phyloP scores from a whole-genome alignment of 805 yeast genomes.

The Tetrapisispora taiwanensis region DNA sequence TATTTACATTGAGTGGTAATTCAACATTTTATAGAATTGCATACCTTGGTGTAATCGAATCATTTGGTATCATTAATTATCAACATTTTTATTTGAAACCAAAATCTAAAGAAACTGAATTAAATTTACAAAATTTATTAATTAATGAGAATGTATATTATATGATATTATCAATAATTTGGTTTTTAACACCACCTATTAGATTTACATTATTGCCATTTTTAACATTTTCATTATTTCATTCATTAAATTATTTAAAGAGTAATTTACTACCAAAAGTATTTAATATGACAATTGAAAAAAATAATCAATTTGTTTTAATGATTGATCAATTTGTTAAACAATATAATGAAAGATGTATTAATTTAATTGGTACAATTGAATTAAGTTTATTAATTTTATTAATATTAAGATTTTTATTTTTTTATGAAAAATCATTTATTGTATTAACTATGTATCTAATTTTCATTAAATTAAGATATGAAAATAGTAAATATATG shows the following conservation, averaged over 20 bases:
- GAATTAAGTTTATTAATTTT: conserved; percentile 39
- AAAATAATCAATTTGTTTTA: conserved; percentile 25
- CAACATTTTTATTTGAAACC: conserved; percentile 38
- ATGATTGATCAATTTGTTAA: conserved; percentile 37
- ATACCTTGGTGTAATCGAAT: conserved; percentile 53
- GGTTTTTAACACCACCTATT: conserved; percentile 50
- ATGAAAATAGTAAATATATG: conserved; percentile 64
- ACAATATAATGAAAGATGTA: conserved; percentile 47
- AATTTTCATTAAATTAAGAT: conserved; percentile 65
- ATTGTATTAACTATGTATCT: conserved; percentile 43
- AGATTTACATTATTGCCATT: conserved; percentile 63
- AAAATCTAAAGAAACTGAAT: conserved; percentile 8
- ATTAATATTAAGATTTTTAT: conserved; percentile 42
- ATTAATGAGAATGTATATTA: conserved; percentile 69
- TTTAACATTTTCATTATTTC: conserved; percentile 70
- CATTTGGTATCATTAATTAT: conserved; percentile 67
- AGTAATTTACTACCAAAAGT: conserved; percentile 57
- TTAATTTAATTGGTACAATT: conserved; percentile 48
- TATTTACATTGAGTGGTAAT: conserved; percentile 26
- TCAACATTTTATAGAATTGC: conserved; percentile 46
- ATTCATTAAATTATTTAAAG: conserved; percentile 61
- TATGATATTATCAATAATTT: conserved; percentile 43
- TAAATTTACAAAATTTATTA: conserved; percentile 20
- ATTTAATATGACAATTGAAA: conserved; percentile 15
- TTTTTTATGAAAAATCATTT: conserved; percentile 58